Conservation (phyloP, 768 basidiomycete genomes). For the Amyloporia xantha region DNA sequence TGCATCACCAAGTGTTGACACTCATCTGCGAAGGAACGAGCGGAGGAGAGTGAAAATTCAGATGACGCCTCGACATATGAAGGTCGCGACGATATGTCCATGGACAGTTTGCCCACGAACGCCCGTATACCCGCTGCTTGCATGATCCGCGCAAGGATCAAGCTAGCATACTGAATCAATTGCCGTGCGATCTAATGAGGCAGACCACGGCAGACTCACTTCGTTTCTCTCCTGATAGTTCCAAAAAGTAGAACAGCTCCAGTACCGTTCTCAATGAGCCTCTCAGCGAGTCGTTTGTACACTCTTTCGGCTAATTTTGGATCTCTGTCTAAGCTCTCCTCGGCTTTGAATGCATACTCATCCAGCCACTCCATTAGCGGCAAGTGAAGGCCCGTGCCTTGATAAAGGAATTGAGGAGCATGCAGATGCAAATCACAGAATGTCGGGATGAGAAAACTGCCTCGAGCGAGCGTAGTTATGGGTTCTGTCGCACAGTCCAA, state of each 20-base stretch:
- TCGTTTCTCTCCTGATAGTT: conserved; percentile 75
- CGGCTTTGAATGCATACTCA: conserved; percentile 76
- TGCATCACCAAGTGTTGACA: conserved; percentile 37
- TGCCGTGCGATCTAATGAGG: background rate
- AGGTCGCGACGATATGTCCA: conserved; percentile 72
- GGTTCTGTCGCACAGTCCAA: conserved; percentile 16
- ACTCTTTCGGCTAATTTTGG: conserved; percentile 54
- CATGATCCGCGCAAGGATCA: conserved; percentile 75
- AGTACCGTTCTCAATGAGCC: conserved; percentile 71
- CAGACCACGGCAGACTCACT: conserved; percentile 40
- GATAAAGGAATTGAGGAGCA: conserved; percentile 84
- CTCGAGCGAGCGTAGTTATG: conserved; percentile 33
- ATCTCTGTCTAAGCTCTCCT: conserved; percentile 65
- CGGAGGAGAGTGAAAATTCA: conserved; percentile 41
- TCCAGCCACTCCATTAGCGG: conserved; percentile 83
- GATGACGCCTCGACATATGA: conserved; percentile 64
- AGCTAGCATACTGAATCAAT: conserved; percentile 30
- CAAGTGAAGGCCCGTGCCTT: conserved; percentile 80
- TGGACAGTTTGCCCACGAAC: conserved; percentile 86
- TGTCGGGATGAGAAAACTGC: conserved; percentile 68
- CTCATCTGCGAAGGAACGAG: conserved; percentile 47
- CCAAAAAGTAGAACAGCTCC: conserved; percentile 77
- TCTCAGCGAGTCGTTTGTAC: conserved; percentile 56
- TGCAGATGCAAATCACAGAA: conserved; percentile 85
- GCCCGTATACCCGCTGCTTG: conserved; percentile 65